Evolutionary conservation across 2,329 filamentous ascomycete species (phyloP).

Genomic region (Curvularia spicifera): DNA sequence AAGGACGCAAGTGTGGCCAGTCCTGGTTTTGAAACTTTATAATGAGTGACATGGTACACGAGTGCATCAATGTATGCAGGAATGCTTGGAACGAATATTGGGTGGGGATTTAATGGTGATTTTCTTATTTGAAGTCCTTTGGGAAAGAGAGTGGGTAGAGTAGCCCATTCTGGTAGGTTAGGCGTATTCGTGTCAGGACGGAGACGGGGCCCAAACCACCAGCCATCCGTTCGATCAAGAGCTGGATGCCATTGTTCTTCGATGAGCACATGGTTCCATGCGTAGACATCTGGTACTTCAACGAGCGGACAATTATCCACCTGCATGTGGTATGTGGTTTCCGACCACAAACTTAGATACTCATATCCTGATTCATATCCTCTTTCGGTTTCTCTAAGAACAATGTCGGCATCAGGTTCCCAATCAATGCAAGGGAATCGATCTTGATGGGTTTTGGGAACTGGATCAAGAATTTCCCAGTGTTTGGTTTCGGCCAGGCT

Average conservation of each 20-base stretch:
- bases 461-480: too few relatives aligned
- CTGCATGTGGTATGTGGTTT: background rate
- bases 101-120: background rate
- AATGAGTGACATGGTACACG: background rate
- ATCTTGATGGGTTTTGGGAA: too few relatives aligned
- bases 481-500: too few relatives aligned
- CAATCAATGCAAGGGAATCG: too few relatives aligned
- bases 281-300: constrained; percentile 10
- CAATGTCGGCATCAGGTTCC: too few relatives aligned
- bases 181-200: constrained; percentile 5
- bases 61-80: constrained; percentile 2
- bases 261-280: constrained; percentile 9
- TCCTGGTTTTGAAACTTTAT: background rate
- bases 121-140: background rate
- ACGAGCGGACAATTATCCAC: constrained; percentile 1
- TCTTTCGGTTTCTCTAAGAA: too few relatives aligned
- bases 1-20: background rate
- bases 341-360: constrained; percentile 1
- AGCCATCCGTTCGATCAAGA: constrained; percentile 7
- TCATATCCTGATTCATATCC: too few relatives aligned
- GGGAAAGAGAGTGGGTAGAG: background rate
- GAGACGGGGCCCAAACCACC: constrained; percentile 15
- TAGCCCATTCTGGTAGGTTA: background rate
- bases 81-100: background rate
- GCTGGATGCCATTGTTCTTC: constrained; percentile 20